phyloP scores from a whole-genome alignment of 2,329 filamentous ascomycete genomes.

The Phyllosticta paracitricarpa region DNA sequence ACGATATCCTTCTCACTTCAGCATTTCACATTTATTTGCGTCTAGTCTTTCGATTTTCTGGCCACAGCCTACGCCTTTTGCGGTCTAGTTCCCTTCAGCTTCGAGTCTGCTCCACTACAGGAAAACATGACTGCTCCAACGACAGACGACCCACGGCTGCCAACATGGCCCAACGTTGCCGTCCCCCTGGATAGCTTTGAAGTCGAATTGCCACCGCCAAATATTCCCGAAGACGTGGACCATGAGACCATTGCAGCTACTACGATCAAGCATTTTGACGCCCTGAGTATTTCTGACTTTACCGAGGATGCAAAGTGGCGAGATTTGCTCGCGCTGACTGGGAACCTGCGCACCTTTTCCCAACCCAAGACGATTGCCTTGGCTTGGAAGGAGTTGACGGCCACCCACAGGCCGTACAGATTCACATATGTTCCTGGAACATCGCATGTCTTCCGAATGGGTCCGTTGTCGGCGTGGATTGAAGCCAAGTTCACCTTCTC shows the following conservation, averaged over 20 bases:
- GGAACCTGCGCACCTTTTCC: slow-evolving; percentile 47
- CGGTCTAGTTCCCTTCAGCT: background rate
- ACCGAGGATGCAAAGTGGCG: slow-evolving; percentile 33
- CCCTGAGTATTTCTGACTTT: slow-evolving; percentile 11
- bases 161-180: background rate
- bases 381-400: slow-evolving; percentile 25
- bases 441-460: slow-evolving; percentile 11
- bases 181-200: slow-evolving; percentile 1
- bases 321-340: slow-evolving; percentile 48
- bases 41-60: background rate
- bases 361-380: slow-evolving; percentile 32
- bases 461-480: slow-evolving; percentile 20
- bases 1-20: background rate
- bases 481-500: slow-evolving; percentile 23
- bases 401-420: slow-evolving; percentile 22
- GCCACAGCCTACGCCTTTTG: background rate
- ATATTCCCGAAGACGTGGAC: slow-evolving; percentile 12
- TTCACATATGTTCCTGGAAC: slow-evolving; percentile 14
- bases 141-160: background rate
- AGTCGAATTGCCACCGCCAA: slow-evolving; percentile 15
- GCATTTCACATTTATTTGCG: background rate
- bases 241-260: slow-evolving; percentile 11
- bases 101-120: background rate
- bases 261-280: slow-evolving; percentile 13
- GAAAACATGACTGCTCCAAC: background rate